Evolutionary conservation across 257 asterid species (phyloP).

Genomic region (Nicotiana obtusifolia): DNA sequence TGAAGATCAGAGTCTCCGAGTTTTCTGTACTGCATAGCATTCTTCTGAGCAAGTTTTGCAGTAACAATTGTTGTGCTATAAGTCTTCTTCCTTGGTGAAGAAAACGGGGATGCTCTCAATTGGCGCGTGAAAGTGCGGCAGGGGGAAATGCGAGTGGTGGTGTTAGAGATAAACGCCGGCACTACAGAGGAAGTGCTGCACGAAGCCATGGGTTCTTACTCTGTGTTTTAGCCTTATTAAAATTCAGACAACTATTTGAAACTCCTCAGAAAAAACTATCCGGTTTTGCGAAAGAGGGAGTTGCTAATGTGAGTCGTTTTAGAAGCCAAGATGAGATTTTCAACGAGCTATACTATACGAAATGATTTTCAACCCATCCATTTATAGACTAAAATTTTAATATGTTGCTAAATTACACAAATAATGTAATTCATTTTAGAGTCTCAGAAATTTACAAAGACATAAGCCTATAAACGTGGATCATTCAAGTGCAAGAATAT

Average conservation of each 20-base stretch:
- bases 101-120: not conserved
- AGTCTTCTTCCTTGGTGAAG: not conserved
- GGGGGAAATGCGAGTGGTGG: not conserved
- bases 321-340: too few relatives aligned
- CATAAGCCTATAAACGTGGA: too few relatives aligned
- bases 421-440: too few relatives aligned
- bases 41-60: constrained; percentile 23
- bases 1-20: constrained; percentile 87
- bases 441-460: too few relatives aligned
- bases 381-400: too few relatives aligned
- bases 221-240: not conserved
- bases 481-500: too few relatives aligned
- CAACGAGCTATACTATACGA: too few relatives aligned
- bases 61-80: not conserved
- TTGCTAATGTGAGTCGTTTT: not conserved
- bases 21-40: constrained; percentile 52
- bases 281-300: not conserved
- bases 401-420: too few relatives aligned
- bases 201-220: constrained; percentile 6
- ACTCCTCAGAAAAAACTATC: not conserved
- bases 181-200: not conserved
- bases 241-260: not conserved
- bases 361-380: too few relatives aligned
- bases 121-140: not conserved
- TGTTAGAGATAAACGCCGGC: not conserved